Evolutionary conservation across 768 basidiomycete species (phyloP), one percentile per base, ranked within the genome.

Genomic region (Russula lepida): DNA sequence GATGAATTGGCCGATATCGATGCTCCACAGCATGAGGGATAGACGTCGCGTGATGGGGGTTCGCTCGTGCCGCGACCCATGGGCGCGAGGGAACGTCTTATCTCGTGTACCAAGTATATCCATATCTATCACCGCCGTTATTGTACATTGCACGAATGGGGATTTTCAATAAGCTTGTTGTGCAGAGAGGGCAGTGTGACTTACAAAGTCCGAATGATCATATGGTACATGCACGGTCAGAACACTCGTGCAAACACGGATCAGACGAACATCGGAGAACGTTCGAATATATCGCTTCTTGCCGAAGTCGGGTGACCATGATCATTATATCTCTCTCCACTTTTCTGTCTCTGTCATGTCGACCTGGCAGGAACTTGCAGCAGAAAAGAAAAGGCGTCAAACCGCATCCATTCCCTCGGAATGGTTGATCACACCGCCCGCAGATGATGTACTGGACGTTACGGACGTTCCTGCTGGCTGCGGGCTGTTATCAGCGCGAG

Each of bases 361-460:
- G 11, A 49, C 56, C 33, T 62, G 59, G 64, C 56, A 59, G 43
- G 56, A 54, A 19, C 52, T 64, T n/a, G 54, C 35, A n/a, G 50
- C 56, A 54, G 58, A 63, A 56, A 65, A 67, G 54, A 63, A 67
- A 60, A 54, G 32, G 39, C 52, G 69, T 67, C 88, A 87, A 68
- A 69, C 73, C 21, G 78, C 77, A 3, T 71, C 77, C 1, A 84
- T 89, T 37, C 89, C 89, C 0, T 72, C 76, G 57, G 82, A 83
- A 53, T 92, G 88, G 88, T 65, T 81, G 43, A 73, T 86, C 49
- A 63, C 51, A 28, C 71, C 74, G 0, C 84, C 84, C n/a, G 67
- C 80, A 1, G 69, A 74, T n/a, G 72, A 76, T 17, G 71, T 75
- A 6, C 75, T 78, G 53, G 77, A 84, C 67, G 83, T 90, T 37